Evolutionary conservation across 2,329 filamentous ascomycete species (phyloP), one percentile per base, ranked within the genome.

Genomic region (Penicillium italicum): DNA sequence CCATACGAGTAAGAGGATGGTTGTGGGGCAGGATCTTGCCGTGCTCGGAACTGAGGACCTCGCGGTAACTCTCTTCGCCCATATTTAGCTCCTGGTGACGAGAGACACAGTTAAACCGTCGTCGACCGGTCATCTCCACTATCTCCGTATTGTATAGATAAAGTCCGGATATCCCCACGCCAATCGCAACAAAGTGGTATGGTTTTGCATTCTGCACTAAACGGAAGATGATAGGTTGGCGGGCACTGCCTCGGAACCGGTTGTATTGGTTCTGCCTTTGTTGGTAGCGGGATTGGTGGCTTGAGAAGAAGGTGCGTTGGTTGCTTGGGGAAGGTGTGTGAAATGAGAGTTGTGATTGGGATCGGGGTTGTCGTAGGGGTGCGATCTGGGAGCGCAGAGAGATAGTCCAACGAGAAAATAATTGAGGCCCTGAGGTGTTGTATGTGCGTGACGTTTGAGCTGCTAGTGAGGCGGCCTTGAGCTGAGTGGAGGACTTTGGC

Each of bases 71-170:
- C 45, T 74, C 60, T 38, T 74, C 57, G 1, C 77, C 78, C 53
- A 71, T 65, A 16, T 65, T 62, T 34, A 80, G 65, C 65, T 85
- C 83, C 5, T 69, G 64, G 0, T 71, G 61, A 1, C 75, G 66
- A 1, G 76, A 75, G 14, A 85, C 68, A 53, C 82, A 76, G 62
- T 85, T 86, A 74, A 86, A 86, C 20, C 84, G 79, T 37, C 78
- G 74, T 2, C 84, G 78, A 5, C 80, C 80, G 1, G 82, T 83
- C 50, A 83, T 71, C 69, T 81, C 80, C 11, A 84, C 82, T 33
- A 76, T 72, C 57, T 86, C 83, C 4, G 82, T 73, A 57, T 85
- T 85, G 64, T 76, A 80, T 18, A 82, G 63, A 63, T 85, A 85
- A 54, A 84, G 69, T 0, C 73, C 76, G 7, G 74, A 77, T 2